phyloP scores from a whole-genome alignment of 2,329 filamentous ascomycete species.

The Pezizomycotina sp. region DNA sequence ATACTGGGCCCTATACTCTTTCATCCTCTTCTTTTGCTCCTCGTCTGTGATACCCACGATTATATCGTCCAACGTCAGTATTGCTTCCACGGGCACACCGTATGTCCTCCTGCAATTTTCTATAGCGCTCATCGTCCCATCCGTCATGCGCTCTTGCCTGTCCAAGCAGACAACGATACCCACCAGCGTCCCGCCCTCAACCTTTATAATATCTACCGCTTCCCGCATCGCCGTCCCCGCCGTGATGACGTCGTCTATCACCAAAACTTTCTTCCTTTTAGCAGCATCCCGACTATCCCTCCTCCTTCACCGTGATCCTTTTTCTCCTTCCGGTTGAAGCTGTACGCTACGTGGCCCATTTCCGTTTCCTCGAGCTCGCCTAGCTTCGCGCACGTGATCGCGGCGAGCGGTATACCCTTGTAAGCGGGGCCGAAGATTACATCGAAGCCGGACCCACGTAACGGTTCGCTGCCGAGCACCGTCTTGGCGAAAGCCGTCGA shows the following conservation, averaged over 20 bases:
- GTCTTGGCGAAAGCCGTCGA: slow-evolving; percentile 62
- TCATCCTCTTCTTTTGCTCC: slow-evolving; percentile 48
- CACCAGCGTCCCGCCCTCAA: slow-evolving; percentile 67
- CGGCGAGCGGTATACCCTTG: slow-evolving; percentile 88
- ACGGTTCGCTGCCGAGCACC: slow-evolving; percentile 36
- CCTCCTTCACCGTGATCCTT: slow-evolving; percentile 95
- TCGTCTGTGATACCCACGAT: slow-evolving; percentile 49
- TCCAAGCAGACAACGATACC: slow-evolving; percentile 83
- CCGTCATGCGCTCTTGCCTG: slow-evolving; percentile 67
- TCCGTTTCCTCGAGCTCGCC: slow-evolving; percentile 47
- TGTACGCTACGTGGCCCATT: slow-evolving; percentile 60
- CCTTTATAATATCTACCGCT: slow-evolving; percentile 73
- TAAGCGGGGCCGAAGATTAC: slow-evolving; percentile 88
- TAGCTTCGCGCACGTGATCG: slow-evolving; percentile 59
- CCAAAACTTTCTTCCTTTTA: slow-evolving; percentile 70
- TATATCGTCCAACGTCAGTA: slow-evolving; percentile 72
- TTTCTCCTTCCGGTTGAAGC: slow-evolving; percentile 88
- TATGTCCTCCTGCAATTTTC: slow-evolving; percentile 72
- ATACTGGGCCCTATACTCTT: slow-evolving; percentile 55
- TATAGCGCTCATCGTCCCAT: slow-evolving; percentile 61
- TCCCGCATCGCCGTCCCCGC: slow-evolving; percentile 88
- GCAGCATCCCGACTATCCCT: slow-evolving; percentile 69
- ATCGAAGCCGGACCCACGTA: no score
- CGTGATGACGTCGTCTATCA: slow-evolving; percentile 94
- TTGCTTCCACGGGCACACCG: slow-evolving; percentile 65